Conservation (phyloP, 2,329 filamentous ascomycete species). For the Didymella pomorum region DNA sequence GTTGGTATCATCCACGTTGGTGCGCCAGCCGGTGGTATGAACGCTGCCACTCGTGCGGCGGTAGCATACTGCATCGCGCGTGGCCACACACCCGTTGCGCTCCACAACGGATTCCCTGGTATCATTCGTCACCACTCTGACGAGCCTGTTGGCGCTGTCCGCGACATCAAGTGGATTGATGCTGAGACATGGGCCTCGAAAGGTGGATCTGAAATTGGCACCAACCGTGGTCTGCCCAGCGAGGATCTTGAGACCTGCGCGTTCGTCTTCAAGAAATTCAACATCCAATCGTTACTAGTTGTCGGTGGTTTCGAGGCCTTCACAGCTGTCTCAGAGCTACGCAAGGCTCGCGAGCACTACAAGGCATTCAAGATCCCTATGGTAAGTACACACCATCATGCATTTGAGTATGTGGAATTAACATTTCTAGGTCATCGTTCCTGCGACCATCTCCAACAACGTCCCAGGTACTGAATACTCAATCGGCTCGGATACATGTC, state of each 20-base stretch:
- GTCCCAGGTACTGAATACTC: conserved; percentile 98
- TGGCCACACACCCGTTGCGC: conserved; percentile 90
- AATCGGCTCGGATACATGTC: conserved; percentile 92
- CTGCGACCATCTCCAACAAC: conserved; percentile 98
- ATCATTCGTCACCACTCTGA: conserved; percentile 90
- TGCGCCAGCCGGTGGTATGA: conserved; percentile 97
- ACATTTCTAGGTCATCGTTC: conserved; percentile 75
- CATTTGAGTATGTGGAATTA: conserved; percentile 4
- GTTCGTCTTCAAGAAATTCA: conserved; percentile 81
- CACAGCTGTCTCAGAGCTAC: conserved; percentile 86
- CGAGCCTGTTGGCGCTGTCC: conserved; percentile 80
- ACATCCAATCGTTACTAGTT: conserved; percentile 90
- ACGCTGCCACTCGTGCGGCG: conserved; percentile 90
- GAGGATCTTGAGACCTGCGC: conserved; percentile 88
- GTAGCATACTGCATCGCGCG: conserved; percentile 91
- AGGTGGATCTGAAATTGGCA: conserved; percentile 97
- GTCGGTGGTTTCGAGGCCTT: conserved; percentile 97
- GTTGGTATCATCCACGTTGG: conserved; percentile 97
- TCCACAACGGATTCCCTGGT: conserved; percentile 96
- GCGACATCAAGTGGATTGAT: conserved; percentile 89
- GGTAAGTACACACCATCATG: conserved; percentile 34
- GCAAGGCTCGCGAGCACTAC: conserved; percentile 79
- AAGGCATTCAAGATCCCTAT: conserved; percentile 92
- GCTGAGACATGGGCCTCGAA: conserved; percentile 95
- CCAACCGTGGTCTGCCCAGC: conserved; percentile 88